phyloP scores from a whole-genome alignment of 768 basidiomycete species.

The Termitomyces sp. region DNA sequence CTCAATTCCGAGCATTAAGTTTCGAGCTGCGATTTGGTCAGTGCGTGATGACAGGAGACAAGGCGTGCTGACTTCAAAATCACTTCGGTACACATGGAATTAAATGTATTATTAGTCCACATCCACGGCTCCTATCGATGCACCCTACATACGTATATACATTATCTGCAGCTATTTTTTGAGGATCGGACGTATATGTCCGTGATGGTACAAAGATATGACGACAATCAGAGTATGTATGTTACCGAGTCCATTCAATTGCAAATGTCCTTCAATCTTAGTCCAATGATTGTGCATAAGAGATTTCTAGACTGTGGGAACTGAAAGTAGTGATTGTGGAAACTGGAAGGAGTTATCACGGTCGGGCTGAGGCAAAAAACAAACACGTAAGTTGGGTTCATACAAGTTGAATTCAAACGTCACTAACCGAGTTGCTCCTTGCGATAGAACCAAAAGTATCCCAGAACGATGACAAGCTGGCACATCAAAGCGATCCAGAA shows the following conservation, averaged over 20 bases:
- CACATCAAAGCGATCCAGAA: constrained; percentile 86
- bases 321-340: no score
- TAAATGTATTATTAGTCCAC: background rate
- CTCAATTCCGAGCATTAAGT: constrained; percentile 65
- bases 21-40: background rate
- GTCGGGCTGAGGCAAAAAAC: constrained; percentile 24
- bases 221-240: background rate
- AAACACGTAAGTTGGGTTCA: background rate
- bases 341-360: constrained; percentile 26
- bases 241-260: background rate
- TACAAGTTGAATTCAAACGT: background rate
- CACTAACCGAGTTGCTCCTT: constrained; percentile 84
- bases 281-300: constrained; percentile 9
- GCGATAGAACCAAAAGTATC: constrained; percentile 97
- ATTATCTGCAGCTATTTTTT: background rate
- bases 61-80: background rate
- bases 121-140: background rate
- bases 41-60: background rate
- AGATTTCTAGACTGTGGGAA: constrained; percentile 8
- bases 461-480: constrained; percentile 80
- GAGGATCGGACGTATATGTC: background rate
- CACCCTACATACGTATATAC: background rate
- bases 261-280: background rate
- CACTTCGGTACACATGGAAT: background rate
- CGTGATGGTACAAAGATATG: background rate